Percentiles rank a stretch among this genome's conserved stretches.
Evolutionary conservation across 2,329 filamentous ascomycete genomes (phyloP).

Genomic region (Penicillium sp.): DNA sequence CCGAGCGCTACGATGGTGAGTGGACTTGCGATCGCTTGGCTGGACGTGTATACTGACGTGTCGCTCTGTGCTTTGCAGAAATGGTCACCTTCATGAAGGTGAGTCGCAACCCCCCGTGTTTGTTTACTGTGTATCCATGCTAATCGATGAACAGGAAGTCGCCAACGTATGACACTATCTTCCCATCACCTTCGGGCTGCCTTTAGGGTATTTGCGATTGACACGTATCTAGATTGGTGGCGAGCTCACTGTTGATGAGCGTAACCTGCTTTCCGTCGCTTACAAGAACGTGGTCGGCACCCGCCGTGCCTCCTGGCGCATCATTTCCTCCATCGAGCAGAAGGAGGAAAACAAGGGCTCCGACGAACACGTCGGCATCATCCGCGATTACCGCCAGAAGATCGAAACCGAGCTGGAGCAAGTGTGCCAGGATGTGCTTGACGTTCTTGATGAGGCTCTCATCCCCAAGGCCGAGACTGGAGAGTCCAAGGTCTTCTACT

Average conservation of each 20-base stretch:
- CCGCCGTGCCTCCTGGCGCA: slow-evolving; percentile 97
- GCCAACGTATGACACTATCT: slow-evolving; percentile 66
- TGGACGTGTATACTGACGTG: slow-evolving; percentile 13
- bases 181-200: slow-evolving; percentile 7
- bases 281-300: slow-evolving; percentile 99
- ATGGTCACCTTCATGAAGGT: slow-evolving; percentile 99
- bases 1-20: slow-evolving; percentile 96
- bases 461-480: slow-evolving; percentile 95
- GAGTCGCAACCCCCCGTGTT: slow-evolving; percentile 38
- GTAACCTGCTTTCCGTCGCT: slow-evolving; percentile 93
- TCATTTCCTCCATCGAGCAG: slow-evolving; percentile 99
- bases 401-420: slow-evolving; percentile 96
- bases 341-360: slow-evolving; percentile 99
- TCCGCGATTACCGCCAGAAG: slow-evolving; percentile 97
- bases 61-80: slow-evolving; percentile 52
- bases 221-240: slow-evolving; percentile 55
- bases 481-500: slow-evolving; percentile 99
- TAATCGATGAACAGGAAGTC: slow-evolving; percentile 66
- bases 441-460: slow-evolving; percentile 87
- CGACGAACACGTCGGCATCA: slow-evolving; percentile 89
- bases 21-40: background rate
- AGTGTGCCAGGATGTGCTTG: slow-evolving; percentile 96
- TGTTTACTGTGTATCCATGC: slow-evolving; percentile 22
- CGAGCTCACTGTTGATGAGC: slow-evolving; percentile 67
- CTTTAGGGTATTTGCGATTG: slow-evolving; percentile 15